Evolutionary conservation across 2,329 filamentous ascomycete species (phyloP).

Genomic region (Aspergillus persii): DNA sequence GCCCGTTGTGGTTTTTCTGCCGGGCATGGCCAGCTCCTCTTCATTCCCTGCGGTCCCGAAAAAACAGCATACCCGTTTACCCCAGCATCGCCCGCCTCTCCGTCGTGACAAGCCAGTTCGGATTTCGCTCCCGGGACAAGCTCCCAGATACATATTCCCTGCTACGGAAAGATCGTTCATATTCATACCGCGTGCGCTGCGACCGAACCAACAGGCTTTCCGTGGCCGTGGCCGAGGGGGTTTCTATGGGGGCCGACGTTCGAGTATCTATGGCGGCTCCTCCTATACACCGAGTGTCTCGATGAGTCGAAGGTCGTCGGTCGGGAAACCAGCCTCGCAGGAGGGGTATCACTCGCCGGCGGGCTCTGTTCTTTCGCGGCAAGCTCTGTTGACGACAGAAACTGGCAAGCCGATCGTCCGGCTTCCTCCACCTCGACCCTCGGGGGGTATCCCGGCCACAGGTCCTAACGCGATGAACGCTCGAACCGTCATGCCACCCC

Average conservation of each 20-base stretch:
- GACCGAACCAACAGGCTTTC: constrained; percentile 84
- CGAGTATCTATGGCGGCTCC: constrained; percentile 70
- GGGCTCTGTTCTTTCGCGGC: constrained; percentile 71
- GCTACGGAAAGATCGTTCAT: constrained; percentile 90
- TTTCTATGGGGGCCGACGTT: constrained; percentile 69
- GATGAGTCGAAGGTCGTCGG: constrained; percentile 84
- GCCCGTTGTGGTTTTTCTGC: constrained; percentile 77
- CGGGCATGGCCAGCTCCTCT: constrained; percentile 69
- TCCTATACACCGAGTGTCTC: constrained; percentile 81
- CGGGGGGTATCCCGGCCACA: constrained; percentile 12
- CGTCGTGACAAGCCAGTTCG: constrained; percentile 95
- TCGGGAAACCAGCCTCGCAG: constrained; percentile 64
- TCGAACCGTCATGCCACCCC: constrained; percentile 16
- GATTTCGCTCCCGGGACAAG: constrained; percentile 78
- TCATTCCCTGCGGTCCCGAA: constrained; percentile 73
- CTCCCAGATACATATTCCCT: constrained; percentile 86
- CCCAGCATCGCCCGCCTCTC: constrained; percentile 89
- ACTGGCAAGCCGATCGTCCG: constrained; percentile 72
- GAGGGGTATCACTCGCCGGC: constrained; percentile 78
- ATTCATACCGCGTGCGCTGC: constrained; percentile 90
- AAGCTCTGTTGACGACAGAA: constrained; percentile 59
- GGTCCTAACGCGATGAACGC: constrained; percentile 7
- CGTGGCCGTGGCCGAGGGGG: constrained; percentile 66
- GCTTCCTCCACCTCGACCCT: constrained; percentile 63
- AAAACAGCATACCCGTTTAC: constrained; percentile 89